These are phyloP conservation scores for Hypomyces rosellus DNA, from an alignment of 2,329 filamentous ascomycete genomes.

Conservation along the genomic window DNA sequence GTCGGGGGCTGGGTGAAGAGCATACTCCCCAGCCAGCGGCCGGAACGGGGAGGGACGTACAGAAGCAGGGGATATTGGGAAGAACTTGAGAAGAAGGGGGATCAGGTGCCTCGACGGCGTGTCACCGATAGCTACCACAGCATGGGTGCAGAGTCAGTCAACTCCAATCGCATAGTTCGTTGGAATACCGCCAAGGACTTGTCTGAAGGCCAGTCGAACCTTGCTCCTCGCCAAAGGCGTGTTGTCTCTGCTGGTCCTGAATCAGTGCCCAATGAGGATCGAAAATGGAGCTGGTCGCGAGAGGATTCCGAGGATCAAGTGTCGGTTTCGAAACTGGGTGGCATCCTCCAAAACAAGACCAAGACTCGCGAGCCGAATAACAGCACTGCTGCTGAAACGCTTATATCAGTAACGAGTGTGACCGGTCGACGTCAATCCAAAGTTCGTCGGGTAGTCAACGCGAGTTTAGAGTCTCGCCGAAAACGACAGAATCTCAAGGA, in stretches of 20 bases:
- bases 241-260: neutral
- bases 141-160: slow-evolving; percentile 15
- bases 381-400: neutral
- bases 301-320: slow-evolving; percentile 10
- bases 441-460: slow-evolving; percentile 14
- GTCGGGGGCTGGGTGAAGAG: slow-evolving; percentile 36
- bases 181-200: slow-evolving; percentile 32
- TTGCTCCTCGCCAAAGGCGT: neutral
- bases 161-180: slow-evolving; percentile 25
- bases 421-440: neutral
- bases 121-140: slow-evolving; percentile 14
- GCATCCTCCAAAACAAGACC: neutral
- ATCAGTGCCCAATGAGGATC: neutral
- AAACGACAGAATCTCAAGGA: slow-evolving; percentile 42
- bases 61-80: slow-evolving; percentile 29
- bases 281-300: slow-evolving; percentile 16
- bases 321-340: slow-evolving; percentile 5
- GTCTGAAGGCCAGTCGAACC: neutral
- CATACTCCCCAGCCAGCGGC: slow-evolving; percentile 42
- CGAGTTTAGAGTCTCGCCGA: slow-evolving; percentile 25
- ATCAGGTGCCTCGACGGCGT: slow-evolving; percentile 2
- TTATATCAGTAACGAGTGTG: neutral
- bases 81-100: slow-evolving; percentile 11
- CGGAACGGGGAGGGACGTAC: slow-evolving; percentile 45
- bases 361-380: neutral